These are phyloP conservation scores for Trichothecium roseum DNA, from an alignment of 2,329 filamentous ascomycete species.

Conservation along the genomic window DNA sequence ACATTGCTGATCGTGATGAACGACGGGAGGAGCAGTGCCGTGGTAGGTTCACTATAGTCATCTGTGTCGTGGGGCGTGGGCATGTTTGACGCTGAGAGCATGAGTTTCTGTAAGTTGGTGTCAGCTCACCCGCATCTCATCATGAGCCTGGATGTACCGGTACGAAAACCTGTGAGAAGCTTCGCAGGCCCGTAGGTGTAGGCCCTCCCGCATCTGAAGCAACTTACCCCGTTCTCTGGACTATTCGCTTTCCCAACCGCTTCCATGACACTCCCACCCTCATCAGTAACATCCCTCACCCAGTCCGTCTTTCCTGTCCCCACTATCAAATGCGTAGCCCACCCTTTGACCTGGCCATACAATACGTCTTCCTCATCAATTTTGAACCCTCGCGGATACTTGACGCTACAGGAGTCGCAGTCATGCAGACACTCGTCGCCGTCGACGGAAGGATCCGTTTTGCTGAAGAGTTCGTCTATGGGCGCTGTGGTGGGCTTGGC, in stretches of 20 bases:
- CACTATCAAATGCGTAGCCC: conserved; percentile 81
- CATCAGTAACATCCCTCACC: conserved; percentile 80
- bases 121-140: conserved; percentile 4
- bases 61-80: conserved; percentile 59
- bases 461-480: conserved; percentile 53
- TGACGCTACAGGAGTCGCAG: conserved; percentile 69
- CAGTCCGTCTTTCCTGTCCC: conserved; percentile 96
- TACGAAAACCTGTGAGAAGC: too few species aligned
- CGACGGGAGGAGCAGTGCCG: conserved; percentile 72
- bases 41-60: conserved; percentile 61
- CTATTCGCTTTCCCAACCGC: conserved; percentile 50
- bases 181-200: too few species aligned
- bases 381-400: conserved; percentile 62
- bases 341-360: conserved; percentile 78
- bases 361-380: conserved; percentile 70
- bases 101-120: conserved; percentile 51
- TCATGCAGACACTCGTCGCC: conserved; percentile 85
- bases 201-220: background rate
- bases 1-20: conserved; percentile 80
- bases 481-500: conserved; percentile 14
- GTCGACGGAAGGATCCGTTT: conserved; percentile 65
- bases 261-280: conserved; percentile 77
- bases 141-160: too few species aligned
- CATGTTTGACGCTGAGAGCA: conserved; percentile 88
- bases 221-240: conserved; percentile 58